These are phyloP conservation scores for Aphanomyces stellatus DNA, from an alignment of 352 stramenopile genomes.

Conservation along the genomic window DNA sequence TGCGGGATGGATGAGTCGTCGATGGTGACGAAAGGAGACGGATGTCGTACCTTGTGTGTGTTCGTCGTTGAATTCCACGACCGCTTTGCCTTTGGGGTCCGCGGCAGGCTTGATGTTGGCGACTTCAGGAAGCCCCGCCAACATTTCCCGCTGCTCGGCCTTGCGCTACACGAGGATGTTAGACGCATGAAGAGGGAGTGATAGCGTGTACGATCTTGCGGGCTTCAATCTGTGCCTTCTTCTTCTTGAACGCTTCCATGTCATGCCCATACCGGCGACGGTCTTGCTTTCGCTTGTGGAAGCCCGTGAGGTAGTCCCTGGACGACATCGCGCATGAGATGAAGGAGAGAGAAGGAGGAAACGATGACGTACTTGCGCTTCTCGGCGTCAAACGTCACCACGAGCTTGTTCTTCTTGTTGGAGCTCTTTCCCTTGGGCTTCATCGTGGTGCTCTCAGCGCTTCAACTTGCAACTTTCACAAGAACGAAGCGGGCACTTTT, in stretches of 20 bases:
- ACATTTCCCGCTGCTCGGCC: constrained; percentile 68
- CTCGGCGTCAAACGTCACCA: constrained; percentile 78
- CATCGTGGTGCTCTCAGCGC: no score
- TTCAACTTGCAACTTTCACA: no score
- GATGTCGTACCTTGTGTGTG: constrained; percentile 44
- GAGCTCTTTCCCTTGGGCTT: not conserved
- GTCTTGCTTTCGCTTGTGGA: constrained; percentile 83
- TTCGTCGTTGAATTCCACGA: constrained; percentile 70
- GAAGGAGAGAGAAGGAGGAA: not conserved
- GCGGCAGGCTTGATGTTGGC: constrained; percentile 35
- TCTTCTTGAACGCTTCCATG: constrained; percentile 85
- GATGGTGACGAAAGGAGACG: not conserved
- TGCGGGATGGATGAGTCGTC: not conserved
- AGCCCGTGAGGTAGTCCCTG: constrained; percentile 79
- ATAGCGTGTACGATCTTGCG: constrained; percentile 49
- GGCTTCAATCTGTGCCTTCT: constrained; percentile 68
- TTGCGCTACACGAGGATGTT: constrained; percentile 30
- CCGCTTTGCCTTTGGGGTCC: constrained; percentile 25
- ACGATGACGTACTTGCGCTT: constrained; percentile 61
- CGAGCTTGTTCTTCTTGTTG: constrained; percentile 81
- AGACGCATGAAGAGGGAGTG: not conserved
- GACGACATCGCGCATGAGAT: not conserved
- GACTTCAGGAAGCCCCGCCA: constrained; percentile 37
- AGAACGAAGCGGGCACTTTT: no score
- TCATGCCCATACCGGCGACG: constrained; percentile 75